Conservation (phyloP, 139 green algal species). For the Closterium sp. region DNA sequence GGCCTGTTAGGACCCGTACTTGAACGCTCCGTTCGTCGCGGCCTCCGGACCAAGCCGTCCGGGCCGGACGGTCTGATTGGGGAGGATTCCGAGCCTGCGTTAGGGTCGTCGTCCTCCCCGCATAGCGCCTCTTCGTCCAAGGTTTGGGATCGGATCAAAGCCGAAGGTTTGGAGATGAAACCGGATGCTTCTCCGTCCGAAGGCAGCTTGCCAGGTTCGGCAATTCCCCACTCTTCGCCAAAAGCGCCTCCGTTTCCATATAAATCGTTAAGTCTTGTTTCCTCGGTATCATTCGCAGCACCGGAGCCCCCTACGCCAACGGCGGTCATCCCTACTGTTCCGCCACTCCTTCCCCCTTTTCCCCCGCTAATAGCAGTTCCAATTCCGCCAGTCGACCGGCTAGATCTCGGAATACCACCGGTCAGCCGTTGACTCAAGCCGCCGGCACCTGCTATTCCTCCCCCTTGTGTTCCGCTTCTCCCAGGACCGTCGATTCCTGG, state of each 20-base stretch:
- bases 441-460: too few species aligned
- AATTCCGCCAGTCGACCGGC: background rate
- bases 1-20: background rate
- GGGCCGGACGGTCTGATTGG: background rate
- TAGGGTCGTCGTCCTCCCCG: background rate
- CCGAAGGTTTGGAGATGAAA: background rate
- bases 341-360: background rate
- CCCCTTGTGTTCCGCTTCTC: background rate
- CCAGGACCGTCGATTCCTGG: background rate
- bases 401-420: background rate
- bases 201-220: background rate
- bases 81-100: background rate
- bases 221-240: background rate
- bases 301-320: too few species aligned
- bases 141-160: background rate
- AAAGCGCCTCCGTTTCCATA: background rate
- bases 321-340: background rate
- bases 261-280: background rate
- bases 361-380: background rate
- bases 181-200: background rate
- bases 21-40: background rate
- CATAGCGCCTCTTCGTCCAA: background rate
- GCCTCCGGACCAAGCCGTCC: background rate
- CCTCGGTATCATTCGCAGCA: background rate
- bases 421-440: background rate